Percentiles rank a stretch among this genome's conserved stretches.
phyloP scores from a whole-genome alignment of 441 rosid species.

The Dalechampia spathulata region DNA sequence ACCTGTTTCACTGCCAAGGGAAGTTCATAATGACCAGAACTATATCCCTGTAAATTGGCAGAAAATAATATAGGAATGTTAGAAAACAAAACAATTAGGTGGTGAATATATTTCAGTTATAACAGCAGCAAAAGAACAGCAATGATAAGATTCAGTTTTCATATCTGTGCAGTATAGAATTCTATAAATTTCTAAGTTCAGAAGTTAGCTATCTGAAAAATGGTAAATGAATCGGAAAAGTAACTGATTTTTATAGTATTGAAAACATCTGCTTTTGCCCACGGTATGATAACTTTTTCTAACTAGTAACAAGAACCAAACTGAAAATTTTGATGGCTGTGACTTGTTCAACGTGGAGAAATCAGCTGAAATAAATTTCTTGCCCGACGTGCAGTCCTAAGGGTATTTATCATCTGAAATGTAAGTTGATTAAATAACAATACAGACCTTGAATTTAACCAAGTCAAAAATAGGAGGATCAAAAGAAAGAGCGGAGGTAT shows the following conservation, averaged over 20 bases:
- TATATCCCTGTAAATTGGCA: slow-evolving; percentile 53
- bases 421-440: background rate
- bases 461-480: slow-evolving; percentile 75
- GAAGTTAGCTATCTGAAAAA: background rate
- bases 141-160: background rate
- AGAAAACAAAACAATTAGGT: slow-evolving; percentile 1
- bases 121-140: background rate
- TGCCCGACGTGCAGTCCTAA: background rate
- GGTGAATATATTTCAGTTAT: background rate
- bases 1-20: slow-evolving; percentile 78
- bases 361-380: background rate
- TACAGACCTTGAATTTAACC: slow-evolving; percentile 64
- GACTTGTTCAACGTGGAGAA: no score
- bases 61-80: slow-evolving; percentile 12
- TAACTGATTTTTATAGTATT: background rate
- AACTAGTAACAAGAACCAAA: background rate
- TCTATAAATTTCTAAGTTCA: background rate
- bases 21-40: slow-evolving; percentile 51
- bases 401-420: background rate
- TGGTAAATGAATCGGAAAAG: background rate
- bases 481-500: slow-evolving; percentile 47
- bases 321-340: no score
- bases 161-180: background rate
- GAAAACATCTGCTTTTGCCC: background rate
- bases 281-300: no score